phyloP scores from a whole-genome alignment of 2,329 filamentous ascomycete genomes.

The Exophiala mesophila region DNA sequence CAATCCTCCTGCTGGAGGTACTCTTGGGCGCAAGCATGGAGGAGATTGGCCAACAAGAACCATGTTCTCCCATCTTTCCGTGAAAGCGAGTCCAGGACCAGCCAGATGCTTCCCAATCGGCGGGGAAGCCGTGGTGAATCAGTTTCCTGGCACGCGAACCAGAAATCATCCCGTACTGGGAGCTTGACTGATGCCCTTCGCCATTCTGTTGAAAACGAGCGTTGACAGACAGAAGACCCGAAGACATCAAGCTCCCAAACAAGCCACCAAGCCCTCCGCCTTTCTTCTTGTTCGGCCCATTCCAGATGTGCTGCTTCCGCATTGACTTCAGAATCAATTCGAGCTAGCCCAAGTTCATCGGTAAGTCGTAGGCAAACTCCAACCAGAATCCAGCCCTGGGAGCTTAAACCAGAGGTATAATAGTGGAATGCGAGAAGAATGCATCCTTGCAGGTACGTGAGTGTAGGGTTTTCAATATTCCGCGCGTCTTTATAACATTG shows the following conservation, averaged over 20 bases:
- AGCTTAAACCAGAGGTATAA: background rate
- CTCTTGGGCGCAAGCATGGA: background rate
- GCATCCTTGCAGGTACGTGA: conserved; percentile 8
- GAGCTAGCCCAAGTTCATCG: conserved; percentile 83
- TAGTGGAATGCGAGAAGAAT: conserved; percentile 4
- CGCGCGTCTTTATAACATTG: conserved; percentile 1
- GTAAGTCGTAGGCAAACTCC: conserved; percentile 85
- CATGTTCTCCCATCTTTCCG: background rate
- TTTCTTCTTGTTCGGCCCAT: background rate
- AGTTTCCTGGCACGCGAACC: background rate
- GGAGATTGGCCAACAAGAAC: background rate
- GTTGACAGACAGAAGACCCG: background rate
- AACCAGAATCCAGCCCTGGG: conserved; percentile 76
- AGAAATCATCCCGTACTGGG: background rate
- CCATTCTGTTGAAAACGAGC: background rate
- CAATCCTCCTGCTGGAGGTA: background rate
- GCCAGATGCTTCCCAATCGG: background rate
- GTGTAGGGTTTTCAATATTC: background rate
- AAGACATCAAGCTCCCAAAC: conserved; percentile 1
- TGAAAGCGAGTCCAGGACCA: background rate
- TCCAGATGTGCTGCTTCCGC: background rate
- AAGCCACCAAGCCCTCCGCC: background rate
- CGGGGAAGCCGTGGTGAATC: background rate
- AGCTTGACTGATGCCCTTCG: background rate
- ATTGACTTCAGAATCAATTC: conserved; percentile 63